Evolutionary conservation across 441 rosid genomes (phyloP).

Genomic region (Macaranga tanarius): DNA sequence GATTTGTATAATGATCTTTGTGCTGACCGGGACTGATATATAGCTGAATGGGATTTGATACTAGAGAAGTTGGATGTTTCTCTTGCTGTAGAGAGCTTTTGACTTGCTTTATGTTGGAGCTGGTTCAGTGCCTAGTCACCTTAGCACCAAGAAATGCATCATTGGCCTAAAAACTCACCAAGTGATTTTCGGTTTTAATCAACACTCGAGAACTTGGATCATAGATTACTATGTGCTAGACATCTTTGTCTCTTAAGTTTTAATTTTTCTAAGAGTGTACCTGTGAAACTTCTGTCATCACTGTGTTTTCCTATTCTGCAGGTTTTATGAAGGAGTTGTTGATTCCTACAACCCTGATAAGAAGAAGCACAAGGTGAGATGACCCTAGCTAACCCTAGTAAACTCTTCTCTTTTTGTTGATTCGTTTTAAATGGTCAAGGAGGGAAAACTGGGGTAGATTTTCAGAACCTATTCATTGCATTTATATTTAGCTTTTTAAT

Average conservation of each 20-base stretch:
- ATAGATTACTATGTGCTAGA: not conserved
- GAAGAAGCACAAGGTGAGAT: constrained; percentile 64
- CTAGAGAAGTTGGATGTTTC: not conserved
- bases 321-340: constrained; percentile 66
- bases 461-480: not conserved
- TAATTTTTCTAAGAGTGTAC: not conserved
- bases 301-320: constrained; percentile 28
- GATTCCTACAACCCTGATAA: constrained; percentile 39
- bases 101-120: constrained; percentile 9
- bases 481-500: not conserved
- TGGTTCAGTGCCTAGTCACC: constrained; percentile 3
- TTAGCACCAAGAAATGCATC: not conserved
- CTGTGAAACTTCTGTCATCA: not conserved
- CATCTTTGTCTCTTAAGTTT: not conserved
- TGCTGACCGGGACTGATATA: not conserved
- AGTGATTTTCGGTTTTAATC: not conserved
- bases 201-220: not conserved
- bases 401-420: not conserved
- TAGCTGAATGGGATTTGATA: not conserved
- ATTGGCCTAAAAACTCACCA: not conserved
- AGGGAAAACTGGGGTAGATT: not conserved
- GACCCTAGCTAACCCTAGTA: constrained; percentile 7
- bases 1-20: not conserved
- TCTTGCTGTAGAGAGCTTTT: not conserved
- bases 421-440: not conserved